These are phyloP conservation scores for Eragrostis nindensis DNA, from an alignment of 176 grass and related monocot genomes.

Conservation along the genomic window DNA sequence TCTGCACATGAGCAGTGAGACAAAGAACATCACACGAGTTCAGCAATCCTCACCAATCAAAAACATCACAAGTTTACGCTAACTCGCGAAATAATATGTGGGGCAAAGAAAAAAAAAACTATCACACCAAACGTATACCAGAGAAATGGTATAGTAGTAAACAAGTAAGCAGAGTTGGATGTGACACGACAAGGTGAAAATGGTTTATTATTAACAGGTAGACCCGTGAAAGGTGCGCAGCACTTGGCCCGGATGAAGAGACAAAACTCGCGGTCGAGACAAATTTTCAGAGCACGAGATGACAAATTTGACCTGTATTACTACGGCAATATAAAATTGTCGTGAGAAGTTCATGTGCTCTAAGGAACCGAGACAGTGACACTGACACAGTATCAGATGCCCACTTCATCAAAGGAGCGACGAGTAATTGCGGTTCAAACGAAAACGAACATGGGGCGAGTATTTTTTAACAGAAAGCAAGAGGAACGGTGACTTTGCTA, in stretches of 20 bases:
- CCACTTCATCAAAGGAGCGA: slow-evolving; percentile 14
- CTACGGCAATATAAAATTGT: background rate
- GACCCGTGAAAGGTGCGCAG: slow-evolving; percentile 40
- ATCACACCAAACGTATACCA: background rate
- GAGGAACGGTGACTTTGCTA: background rate
- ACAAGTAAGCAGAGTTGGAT: slow-evolving; percentile 12
- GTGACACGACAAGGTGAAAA: slow-evolving; percentile 31
- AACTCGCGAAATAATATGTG: background rate
- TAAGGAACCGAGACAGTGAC: slow-evolving; percentile 50
- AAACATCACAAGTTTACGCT: background rate
- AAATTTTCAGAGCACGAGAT: slow-evolving; percentile 40
- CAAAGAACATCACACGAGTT: slow-evolving; percentile 14
- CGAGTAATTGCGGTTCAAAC: slow-evolving; percentile 12
- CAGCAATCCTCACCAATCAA: slow-evolving; percentile 1
- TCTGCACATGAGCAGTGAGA: slow-evolving; percentile 56
- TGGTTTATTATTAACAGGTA: background rate
- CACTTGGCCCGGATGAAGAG: slow-evolving; percentile 40
- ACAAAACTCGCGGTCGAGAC: slow-evolving; percentile 29
- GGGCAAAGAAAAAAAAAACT: background rate
- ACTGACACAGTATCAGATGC: slow-evolving; percentile 40
- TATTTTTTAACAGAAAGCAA: slow-evolving; percentile 2
- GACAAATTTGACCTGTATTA: slow-evolving; percentile 61
- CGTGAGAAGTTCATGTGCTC: slow-evolving; percentile 46
- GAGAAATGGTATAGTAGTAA: background rate
- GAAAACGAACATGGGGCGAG: background rate